Evolutionary conservation across 2,329 filamentous ascomycete species (phyloP), one percentile per base, ranked within the genome.

Genomic region (Dendrostoma leiphaemia): DNA sequence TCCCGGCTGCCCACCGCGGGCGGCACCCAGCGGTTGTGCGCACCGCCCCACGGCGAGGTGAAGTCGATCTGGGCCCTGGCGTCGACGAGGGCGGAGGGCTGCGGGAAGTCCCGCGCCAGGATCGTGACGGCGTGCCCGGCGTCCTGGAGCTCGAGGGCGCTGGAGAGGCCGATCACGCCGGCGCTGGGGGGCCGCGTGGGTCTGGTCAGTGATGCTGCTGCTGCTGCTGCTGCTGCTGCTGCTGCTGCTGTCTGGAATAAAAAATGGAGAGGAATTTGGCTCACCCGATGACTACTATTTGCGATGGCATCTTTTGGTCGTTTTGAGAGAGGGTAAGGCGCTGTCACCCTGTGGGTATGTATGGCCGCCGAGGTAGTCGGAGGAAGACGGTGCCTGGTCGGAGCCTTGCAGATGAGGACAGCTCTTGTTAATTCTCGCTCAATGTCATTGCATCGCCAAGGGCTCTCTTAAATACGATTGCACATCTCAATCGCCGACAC

Each of bases 31-130:
- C 79, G 73, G 59, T 81, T 79, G 62, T 83, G 79, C 2, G 80
- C 80, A 10, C 80, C 80, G 32, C 74, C 80, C 80, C 79, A 83
- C 48, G 80, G 79, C 28, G 80, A 83, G 13, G 80, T 77, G 63
- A 76, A 83, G 68, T 83, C 74, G 62, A 79, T 74, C 53, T 72
- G 66, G 1, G 67, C 57, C 13, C 56, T 57, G 5, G 69, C 62
- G 54, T 76, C 71, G 31, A 75, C 67, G 12, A 73, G 71, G 62
- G 78, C 76, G 44, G 71, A 76, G 9, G 75, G 72, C n/a, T 63
- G 65, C 9, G 77, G 77, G 45, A 80, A 75, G 63, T 79, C 74
- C 32, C 66, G 69, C 19, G 77, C 75, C 3, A 80, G 59, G 45
- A 80, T 70, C 17, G 71, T 72, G 12, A 79, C 72, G 47, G 58